phyloP scores from a whole-genome alignment of 305 asterid genomes.

The Solanum hybrid region DNA sequence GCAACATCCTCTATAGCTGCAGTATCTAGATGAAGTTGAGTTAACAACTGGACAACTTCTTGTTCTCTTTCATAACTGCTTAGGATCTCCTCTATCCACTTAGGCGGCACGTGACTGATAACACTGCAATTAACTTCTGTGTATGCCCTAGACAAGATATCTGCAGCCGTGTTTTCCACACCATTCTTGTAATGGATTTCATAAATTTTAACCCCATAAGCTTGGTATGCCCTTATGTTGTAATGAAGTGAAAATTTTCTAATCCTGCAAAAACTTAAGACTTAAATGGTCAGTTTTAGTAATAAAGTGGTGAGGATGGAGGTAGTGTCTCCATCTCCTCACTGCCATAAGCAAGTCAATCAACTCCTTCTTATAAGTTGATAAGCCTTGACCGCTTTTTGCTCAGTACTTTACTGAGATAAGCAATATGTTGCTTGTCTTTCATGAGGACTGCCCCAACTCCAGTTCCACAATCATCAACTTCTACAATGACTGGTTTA shows the following conservation, averaged over 20 bases:
- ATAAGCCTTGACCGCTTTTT: not conserved
- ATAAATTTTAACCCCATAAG: not conserved
- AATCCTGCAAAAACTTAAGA: not conserved
- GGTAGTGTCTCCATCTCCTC: not conserved
- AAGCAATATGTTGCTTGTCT: not conserved
- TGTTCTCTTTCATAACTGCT: not conserved
- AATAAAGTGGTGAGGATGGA: not conserved
- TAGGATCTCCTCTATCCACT: not conserved
- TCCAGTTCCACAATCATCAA: not conserved
- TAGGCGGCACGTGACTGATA: not conserved
- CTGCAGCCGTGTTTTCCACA: not conserved
- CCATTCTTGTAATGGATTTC: not conserved
- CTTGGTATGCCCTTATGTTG: not conserved
- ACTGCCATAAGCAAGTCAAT: not conserved
- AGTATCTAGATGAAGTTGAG: not conserved
- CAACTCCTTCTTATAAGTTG: not conserved
- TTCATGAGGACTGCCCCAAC: not conserved
- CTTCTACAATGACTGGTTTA: not conserved
- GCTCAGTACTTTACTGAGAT: not conserved
- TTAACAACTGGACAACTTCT: not conserved
- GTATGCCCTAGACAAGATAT: not conserved
- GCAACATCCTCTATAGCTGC: not conserved
- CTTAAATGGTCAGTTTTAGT: not conserved
- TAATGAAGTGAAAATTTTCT: not conserved
- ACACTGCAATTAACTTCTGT: not conserved